phyloP scores from a whole-genome alignment of 805 yeast genomes.

The Zygosaccharomyces gambellarensis region DNA sequence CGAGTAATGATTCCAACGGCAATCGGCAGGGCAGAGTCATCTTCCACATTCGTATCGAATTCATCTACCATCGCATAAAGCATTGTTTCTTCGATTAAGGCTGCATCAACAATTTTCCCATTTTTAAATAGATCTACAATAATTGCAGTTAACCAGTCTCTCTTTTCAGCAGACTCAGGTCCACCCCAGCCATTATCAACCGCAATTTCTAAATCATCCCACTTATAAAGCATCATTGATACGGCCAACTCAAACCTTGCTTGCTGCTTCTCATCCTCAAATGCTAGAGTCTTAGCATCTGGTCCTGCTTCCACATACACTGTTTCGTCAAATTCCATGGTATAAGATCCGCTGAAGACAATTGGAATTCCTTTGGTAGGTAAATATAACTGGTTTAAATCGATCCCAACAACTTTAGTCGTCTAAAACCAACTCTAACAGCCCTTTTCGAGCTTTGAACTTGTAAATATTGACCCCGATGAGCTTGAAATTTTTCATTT shows the following conservation, averaged over 20 bases:
- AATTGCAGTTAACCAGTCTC: constrained; percentile 90
- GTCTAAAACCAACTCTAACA: not conserved
- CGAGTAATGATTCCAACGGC: constrained; percentile 61
- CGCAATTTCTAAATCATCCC: constrained; percentile 87
- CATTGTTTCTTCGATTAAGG: constrained; percentile 77
- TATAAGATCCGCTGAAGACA: not conserved
- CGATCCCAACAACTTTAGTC: not conserved
- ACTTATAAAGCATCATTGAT: constrained; percentile 80
- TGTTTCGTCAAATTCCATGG: constrained; percentile 14
- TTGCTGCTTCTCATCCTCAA: constrained; percentile 61
- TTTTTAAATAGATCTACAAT: constrained; percentile 70
- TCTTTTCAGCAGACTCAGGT: constrained; percentile 77
- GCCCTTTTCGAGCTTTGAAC: not conserved
- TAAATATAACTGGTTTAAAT: not conserved
- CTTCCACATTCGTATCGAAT: constrained; percentile 83
- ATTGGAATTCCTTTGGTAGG: not conserved
- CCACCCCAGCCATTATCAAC: constrained; percentile 97
- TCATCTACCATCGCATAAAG: constrained; percentile 92
- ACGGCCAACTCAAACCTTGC: constrained; percentile 89
- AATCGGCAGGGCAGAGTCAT: constrained; percentile 74
- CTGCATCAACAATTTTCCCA: constrained; percentile 64
- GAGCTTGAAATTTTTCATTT: constrained; percentile 14
- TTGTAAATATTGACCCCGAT: constrained; percentile 3
- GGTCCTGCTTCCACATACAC: constrained; percentile 53
- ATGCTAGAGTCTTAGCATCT: constrained; percentile 38